Percentiles rank a stretch among this genome's conserved stretches.
phyloP scores from a whole-genome alignment of 1,284 basidiomycete species.

The Sporisorium reilianum region DNA sequence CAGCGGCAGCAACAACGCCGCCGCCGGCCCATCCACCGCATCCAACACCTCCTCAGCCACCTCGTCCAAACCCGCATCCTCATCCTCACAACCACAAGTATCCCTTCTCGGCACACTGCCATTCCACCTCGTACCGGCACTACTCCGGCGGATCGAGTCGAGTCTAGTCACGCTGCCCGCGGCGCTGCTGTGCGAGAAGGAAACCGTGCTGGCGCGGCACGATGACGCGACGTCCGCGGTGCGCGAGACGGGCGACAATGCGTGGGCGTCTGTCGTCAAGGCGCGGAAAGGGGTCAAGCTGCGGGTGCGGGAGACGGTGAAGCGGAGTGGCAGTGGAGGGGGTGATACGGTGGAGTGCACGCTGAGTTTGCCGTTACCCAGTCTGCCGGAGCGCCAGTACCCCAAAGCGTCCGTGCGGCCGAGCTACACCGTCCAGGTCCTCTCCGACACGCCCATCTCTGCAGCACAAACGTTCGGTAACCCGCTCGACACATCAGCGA shows the following conservation, averaged over 20 bases:
- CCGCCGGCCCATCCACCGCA: constrained; percentile 8
- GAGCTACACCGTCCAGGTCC: constrained; percentile 31
- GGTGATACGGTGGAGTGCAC: constrained; percentile 19
- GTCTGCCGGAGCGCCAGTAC: constrained; percentile 43
- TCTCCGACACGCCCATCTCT: constrained; percentile 12
- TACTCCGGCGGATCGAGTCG: constrained; percentile 29
- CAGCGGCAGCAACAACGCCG: background rate
- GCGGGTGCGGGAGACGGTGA: constrained; percentile 22
- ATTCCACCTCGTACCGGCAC: constrained; percentile 15
- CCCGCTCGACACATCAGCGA: background rate
- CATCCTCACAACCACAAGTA: constrained; percentile 30
- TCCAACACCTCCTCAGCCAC: constrained; percentile 18
- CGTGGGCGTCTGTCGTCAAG: constrained; percentile 48
- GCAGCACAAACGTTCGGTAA: background rate
- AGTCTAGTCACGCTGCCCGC: constrained; percentile 20
- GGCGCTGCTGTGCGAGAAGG: constrained; percentile 27
- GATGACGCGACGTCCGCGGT: constrained; percentile 37
- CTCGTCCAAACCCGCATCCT: constrained; percentile 12
- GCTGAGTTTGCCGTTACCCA: constrained; percentile 28
- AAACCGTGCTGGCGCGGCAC: constrained; percentile 37
- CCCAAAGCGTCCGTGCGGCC: constrained; percentile 39
- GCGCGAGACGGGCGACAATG: constrained; percentile 52
- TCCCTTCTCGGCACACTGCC: constrained; percentile 44
- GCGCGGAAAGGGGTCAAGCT: constrained; percentile 32
- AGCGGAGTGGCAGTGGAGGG: background rate